phyloP scores from a whole-genome alignment of 2,329 filamentous ascomycete genomes.

The Hortaea werneckii region DNA sequence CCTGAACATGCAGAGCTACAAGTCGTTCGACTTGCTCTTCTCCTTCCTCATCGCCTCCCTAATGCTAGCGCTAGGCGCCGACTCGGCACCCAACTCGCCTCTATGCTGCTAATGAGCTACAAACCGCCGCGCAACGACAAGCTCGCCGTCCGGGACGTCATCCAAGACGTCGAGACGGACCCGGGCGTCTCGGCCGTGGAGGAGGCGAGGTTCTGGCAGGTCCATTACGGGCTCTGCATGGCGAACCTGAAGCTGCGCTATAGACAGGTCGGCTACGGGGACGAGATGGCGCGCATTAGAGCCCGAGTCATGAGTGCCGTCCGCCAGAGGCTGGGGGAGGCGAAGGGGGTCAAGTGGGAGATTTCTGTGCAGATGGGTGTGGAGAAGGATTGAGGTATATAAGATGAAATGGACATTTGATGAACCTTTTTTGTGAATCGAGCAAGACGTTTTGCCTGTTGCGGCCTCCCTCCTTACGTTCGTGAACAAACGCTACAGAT shows the following conservation, averaged over 20 bases:
- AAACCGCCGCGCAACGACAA: conserved; percentile 31
- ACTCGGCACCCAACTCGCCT: conserved; percentile 73
- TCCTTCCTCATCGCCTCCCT: conserved; percentile 71
- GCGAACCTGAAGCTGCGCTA: conserved; percentile 80
- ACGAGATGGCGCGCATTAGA: conserved; percentile 60
- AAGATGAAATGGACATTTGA: conserved; percentile 15
- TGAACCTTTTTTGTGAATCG: no score
- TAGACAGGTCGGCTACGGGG: conserved; percentile 48
- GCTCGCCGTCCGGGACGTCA: conserved; percentile 54
- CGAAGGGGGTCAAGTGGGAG: conserved; percentile 78
- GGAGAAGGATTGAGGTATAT: conserved; percentile 12
- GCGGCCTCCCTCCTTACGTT: no score
- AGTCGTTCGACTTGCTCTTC: conserved; percentile 72
- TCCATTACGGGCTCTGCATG: conserved; percentile 94
- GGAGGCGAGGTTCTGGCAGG: conserved; percentile 95
- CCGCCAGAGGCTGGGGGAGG: conserved; percentile 75
- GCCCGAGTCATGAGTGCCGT: conserved; percentile 69
- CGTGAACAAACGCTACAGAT: no score
- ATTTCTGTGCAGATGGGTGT: conserved; percentile 60
- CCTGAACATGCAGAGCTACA: conserved; percentile 68
- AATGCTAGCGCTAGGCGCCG: conserved; percentile 85
- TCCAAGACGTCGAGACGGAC: conserved; percentile 76
- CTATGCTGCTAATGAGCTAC: conserved; percentile 95
- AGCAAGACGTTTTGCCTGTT: no score
- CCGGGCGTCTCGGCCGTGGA: conserved; percentile 67